Evolutionary conservation across 2,329 filamentous ascomycete genomes (phyloP), one percentile per base, ranked within the genome.

Genomic region (Lachnellula willkommii): DNA sequence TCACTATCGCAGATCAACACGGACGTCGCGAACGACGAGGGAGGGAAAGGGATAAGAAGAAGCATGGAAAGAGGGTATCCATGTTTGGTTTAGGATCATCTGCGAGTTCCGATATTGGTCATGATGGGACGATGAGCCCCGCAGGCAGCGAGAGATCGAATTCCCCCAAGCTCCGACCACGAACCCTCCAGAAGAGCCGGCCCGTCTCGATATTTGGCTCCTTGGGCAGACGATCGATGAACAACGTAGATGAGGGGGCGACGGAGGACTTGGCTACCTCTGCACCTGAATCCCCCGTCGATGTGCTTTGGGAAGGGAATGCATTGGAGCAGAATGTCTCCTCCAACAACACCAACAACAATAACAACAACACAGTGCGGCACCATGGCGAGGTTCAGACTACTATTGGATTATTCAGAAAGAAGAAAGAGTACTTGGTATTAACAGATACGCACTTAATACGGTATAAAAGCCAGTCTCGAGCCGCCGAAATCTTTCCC

Each of bases 371-470:
- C 56, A 72, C 75, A 32, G 82, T 88, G 20, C 70, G 88, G 39
- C 79, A 85, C 60, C 81, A 88, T 72, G 86, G 85, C 39, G 85
- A 88, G 66, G 82, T 88, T 15, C 85, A 89, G 70, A 88, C 83
- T 12, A 83, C 82, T 49, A 84, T 81, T 54, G 81, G 82, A 57
- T 82, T 89, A 77, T 87, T 88, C 71, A 77, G 85, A 68, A 88
- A 87, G 72, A 87, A 85, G 73, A 85, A 80, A 70, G 85, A 89
- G 68, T 89, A 87, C 64, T 73, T 89, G 53, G 86, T 89, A 14
- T 73, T 89, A 61, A 89, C 85, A 6, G 85, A 88, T 61, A 81
- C 79, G 5, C 83, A 88, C 68, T 72, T 89, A 54, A 72, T 88
- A 53, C 79, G 85, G 12, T 88, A 86, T 74, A 87, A 88, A 69